A percentile compares a stretch with the other conserved stretches of the same genome.
phyloP scores from a whole-genome alignment of 1,139 yeast genomes.

The Taphrina betulina region DNA sequence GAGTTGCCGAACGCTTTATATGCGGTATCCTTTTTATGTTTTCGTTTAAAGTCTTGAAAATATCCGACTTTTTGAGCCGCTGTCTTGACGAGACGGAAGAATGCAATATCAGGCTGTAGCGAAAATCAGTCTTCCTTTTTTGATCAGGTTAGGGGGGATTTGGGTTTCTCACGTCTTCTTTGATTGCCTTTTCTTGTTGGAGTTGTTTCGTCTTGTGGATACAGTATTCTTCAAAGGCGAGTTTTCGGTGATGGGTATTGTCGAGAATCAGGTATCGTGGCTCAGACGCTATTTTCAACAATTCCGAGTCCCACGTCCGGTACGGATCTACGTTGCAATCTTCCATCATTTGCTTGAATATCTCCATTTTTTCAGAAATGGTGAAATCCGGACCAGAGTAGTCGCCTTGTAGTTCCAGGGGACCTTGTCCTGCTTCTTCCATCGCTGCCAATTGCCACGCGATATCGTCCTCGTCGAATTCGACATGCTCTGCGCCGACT shows the following conservation, averaged over 20 bases:
- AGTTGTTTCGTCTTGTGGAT: slow-evolving; percentile 38
- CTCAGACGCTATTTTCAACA: slow-evolving; percentile 47
- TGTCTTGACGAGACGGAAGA: slow-evolving; percentile 44
- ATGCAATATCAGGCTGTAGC: slow-evolving; percentile 41
- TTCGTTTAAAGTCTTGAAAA: slow-evolving; percentile 53
- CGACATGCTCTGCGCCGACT: slow-evolving; percentile 37
- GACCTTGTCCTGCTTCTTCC: slow-evolving; percentile 36
- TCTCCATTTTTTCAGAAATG: slow-evolving; percentile 31
- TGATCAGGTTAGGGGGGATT: too few species aligned
- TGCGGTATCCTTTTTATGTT: slow-evolving; percentile 43
- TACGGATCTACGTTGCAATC: slow-evolving; percentile 46
- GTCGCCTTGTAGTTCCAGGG: slow-evolving; percentile 27
- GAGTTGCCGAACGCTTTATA: slow-evolving; percentile 43
- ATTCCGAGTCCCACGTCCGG: slow-evolving; percentile 53
- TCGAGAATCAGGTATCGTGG: slow-evolving; percentile 48
- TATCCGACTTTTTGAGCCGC: slow-evolving; percentile 42
- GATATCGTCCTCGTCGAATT: slow-evolving; percentile 38
- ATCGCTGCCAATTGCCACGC: slow-evolving; percentile 39
- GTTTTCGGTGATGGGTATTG: slow-evolving; percentile 45
- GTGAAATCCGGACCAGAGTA: slow-evolving; percentile 36
- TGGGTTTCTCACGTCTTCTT: slow-evolving; percentile 35
- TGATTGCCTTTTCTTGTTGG: slow-evolving; percentile 34
- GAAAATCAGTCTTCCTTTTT: too few species aligned
- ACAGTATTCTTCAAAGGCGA: slow-evolving; percentile 51
- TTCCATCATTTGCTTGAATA: slow-evolving; percentile 41